A percentile compares a stretch with the other conserved stretches of the same genome.
These are phyloP conservation scores for Rhododendron ovatum DNA, from an alignment of 148 eudicot genomes.

Conservation along the genomic window DNA sequence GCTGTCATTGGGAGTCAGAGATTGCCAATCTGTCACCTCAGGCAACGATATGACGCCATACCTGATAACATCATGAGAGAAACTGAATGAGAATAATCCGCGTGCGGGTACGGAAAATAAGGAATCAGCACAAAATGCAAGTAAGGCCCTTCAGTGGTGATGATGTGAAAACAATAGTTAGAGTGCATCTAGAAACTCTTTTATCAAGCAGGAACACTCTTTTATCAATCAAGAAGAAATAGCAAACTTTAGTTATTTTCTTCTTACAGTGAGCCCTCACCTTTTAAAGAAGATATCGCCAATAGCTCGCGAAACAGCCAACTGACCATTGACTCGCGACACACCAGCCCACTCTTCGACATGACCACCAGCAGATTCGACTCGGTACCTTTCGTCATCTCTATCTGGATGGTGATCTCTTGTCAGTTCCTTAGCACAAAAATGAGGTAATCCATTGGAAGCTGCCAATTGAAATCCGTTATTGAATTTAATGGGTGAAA, in stretches of 20 bases:
- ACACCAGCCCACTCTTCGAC: slow-evolving; percentile 90
- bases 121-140: slow-evolving; percentile 1
- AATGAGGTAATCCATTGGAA: slow-evolving; percentile 49
- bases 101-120: not conserved
- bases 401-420: slow-evolving; percentile 95
- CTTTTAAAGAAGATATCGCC: slow-evolving; percentile 88
- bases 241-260: not conserved
- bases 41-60: slow-evolving; percentile 90
- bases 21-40: slow-evolving; percentile 96
- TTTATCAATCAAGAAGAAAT: slow-evolving; percentile 4
- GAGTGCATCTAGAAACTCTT: not conserved
- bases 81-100: not conserved
- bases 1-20: slow-evolving; percentile 71
- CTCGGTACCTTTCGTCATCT: slow-evolving; percentile 78
- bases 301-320: slow-evolving; percentile 95
- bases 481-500: slow-evolving; percentile 47
- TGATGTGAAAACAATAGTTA: not conserved
- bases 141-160: not conserved
- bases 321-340: slow-evolving; percentile 82
- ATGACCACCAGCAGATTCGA: slow-evolving; percentile 87
- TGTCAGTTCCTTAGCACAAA: slow-evolving; percentile 80
- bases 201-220: not conserved
- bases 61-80: slow-evolving; percentile 32
- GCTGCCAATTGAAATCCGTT: slow-evolving; percentile 47
- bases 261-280: slow-evolving; percentile 27